phyloP scores from a whole-genome alignment of 495 filamentous ascomycete species.

The Thermothielavioides terrestris region DNA sequence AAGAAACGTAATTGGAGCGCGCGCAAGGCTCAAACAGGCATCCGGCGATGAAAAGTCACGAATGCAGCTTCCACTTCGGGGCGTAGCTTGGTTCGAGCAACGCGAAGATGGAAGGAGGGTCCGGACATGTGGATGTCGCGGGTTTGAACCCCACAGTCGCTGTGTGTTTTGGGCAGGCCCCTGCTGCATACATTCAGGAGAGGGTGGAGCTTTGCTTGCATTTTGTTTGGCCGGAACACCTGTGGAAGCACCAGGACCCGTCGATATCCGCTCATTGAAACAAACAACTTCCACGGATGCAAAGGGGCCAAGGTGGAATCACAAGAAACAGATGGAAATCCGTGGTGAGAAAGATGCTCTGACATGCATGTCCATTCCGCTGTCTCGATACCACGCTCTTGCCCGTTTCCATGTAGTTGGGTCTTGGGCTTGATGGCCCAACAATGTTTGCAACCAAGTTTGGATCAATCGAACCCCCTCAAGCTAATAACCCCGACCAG shows the following conservation, averaged over 20 bases:
- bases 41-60: background rate
- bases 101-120: background rate
- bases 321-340: too few species aligned
- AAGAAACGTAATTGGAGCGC: background rate
- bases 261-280: background rate
- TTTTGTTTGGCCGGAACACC: background rate
- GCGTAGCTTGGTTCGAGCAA: background rate
- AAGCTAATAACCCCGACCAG: background rate
- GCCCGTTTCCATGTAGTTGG: too few species aligned
- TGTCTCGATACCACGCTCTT: too few species aligned
- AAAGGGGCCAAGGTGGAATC: too few species aligned
- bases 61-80: slow-evolving; percentile 9
- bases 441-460: too few species aligned
- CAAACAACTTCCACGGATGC: background rate
- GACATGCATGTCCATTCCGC: too few species aligned
- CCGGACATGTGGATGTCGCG: background rate
- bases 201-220: background rate
- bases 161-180: background rate
- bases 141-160: background rate
- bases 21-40: background rate
- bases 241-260: background rate
- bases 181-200: background rate
- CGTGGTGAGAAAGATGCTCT: too few species aligned
- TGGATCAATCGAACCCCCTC: background rate
- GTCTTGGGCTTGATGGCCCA: too few species aligned